Evolutionary conservation across 2,329 filamentous ascomycete species (phyloP).

Genomic region (Cryphonectria parasitica): DNA sequence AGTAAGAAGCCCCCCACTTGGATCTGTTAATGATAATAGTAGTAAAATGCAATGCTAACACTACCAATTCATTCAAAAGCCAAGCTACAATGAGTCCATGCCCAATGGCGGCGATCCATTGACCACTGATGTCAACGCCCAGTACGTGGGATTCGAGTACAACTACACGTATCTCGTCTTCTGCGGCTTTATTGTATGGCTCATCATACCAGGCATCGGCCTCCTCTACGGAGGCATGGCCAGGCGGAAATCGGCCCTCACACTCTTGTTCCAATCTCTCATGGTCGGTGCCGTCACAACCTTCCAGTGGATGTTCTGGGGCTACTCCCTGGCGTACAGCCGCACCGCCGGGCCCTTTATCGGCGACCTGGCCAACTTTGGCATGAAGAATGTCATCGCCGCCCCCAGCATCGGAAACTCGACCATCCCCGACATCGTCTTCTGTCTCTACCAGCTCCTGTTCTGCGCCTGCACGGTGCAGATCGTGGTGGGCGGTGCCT

Average conservation of each 20-base stretch:
- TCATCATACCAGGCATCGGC: conserved; percentile 70
- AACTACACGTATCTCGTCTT: conserved; percentile 64
- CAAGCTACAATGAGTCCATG: conserved; percentile 31
- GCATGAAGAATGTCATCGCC: conserved; percentile 62
- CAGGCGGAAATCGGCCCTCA: conserved; percentile 63
- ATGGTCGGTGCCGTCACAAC: conserved; percentile 59
- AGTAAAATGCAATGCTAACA: conserved; percentile 1
- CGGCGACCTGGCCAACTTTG: conserved; percentile 79
- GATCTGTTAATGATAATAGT: too few relatives aligned
- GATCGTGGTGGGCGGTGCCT: conserved; percentile 67
- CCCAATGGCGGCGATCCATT: conserved; percentile 36
- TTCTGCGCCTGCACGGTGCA: conserved; percentile 65
- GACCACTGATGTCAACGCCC: conserved; percentile 45
- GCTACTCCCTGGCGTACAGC: conserved; percentile 81
- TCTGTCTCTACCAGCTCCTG: conserved; percentile 67
- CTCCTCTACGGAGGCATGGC: conserved; percentile 67
- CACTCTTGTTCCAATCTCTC: conserved; percentile 65
- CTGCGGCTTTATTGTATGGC: conserved; percentile 64
- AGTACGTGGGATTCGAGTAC: conserved; percentile 62
- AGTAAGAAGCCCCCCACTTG: conserved; percentile 3
- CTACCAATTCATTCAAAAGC: conserved; percentile 11
- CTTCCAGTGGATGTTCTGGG: conserved; percentile 97
- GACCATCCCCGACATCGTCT: conserved; percentile 66
- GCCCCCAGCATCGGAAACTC: conserved; percentile 62
- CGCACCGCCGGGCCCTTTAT: conserved; percentile 77